These are phyloP conservation scores for Cucurbita moschata DNA, from an alignment of 306 rosid genomes.

Conservation along the genomic window DNA sequence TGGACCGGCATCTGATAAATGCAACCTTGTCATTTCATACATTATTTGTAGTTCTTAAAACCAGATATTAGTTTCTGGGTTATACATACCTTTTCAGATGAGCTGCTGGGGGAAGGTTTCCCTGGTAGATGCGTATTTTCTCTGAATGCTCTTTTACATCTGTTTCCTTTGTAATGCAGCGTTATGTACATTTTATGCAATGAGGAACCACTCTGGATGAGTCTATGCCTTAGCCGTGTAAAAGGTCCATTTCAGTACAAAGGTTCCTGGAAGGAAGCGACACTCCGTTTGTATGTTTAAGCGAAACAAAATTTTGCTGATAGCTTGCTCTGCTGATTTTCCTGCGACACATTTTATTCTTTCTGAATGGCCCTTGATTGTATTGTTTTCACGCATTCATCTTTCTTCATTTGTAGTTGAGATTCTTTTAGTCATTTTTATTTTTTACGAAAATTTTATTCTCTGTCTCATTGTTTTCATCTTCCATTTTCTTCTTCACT, in stretches of 20 bases:
- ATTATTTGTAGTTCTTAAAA: too few relatives aligned
- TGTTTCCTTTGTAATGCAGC: constrained; percentile 23
- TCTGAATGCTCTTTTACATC: not conserved
- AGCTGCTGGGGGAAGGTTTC: not conserved
- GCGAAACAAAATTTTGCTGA: not conserved
- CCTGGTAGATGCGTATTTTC: not conserved
- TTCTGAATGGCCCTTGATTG: not conserved
- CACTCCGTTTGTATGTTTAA: constrained; percentile 46
- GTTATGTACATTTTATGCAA: constrained; percentile 81
- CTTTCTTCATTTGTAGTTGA: not conserved
- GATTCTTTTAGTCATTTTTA: not conserved
- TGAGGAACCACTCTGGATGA: constrained; percentile 92
- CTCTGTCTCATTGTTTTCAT: not conserved
- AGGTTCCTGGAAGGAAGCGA: constrained; percentile 89
- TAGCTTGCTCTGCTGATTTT: not conserved
- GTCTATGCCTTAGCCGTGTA: constrained; percentile 38
- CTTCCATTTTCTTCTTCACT: constrained; percentile 15
- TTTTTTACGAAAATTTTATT: not conserved
- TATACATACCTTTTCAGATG: not conserved
- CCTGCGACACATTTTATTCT: not conserved
- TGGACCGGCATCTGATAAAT: too few relatives aligned
- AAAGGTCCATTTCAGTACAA: constrained; percentile 59
- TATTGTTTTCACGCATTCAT: not conserved
- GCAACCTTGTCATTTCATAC: too few relatives aligned
- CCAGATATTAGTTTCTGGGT: not conserved